These are phyloP conservation scores for Solioccasus polychromus DNA, from an alignment of 768 basidiomycete genomes.

Conservation along the genomic window DNA sequence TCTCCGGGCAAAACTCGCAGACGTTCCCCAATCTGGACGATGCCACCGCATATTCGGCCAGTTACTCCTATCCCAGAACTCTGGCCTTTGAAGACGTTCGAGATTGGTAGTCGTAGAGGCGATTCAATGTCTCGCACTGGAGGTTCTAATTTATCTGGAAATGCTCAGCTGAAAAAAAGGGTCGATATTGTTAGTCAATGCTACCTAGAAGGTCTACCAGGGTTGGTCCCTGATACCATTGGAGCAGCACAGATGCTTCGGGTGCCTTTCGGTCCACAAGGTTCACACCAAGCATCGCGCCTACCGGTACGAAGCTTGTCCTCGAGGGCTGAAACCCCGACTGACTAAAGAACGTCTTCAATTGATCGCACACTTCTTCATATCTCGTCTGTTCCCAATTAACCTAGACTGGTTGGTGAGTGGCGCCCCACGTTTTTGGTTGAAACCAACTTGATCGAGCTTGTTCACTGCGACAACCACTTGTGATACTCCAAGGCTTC, in stretches of 20 bases:
- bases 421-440: not conserved
- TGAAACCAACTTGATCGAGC: conserved; percentile 71
- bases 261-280: conserved; percentile 52
- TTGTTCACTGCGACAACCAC: conserved; percentile 95
- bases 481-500: conserved; percentile 89
- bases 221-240: conserved; percentile 87
- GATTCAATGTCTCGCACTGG: conserved; percentile 73
- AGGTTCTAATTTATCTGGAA: conserved; percentile 73
- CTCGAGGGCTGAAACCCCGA: conserved; percentile 83
- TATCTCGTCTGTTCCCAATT: conserved; percentile 81
- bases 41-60: conserved; percentile 82
- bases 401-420: conserved; percentile 52
- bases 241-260: conserved; percentile 44
- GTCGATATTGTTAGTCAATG: conserved; percentile 1
- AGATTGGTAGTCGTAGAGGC: conserved; percentile 83
- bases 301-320: conserved; percentile 83
- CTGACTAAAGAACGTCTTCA: conserved; percentile 81
- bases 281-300: conserved; percentile 88
- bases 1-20: conserved; percentile 89
- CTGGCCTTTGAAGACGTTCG: conserved; percentile 93
- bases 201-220: conserved; percentile 81
- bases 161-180: conserved; percentile 1
- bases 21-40: conserved; percentile 90
- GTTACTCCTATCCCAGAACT: conserved; percentile 74
- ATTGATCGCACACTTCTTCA: conserved; percentile 71